These are phyloP conservation scores for Leccinum boreale DNA, from an alignment of 768 basidiomycete genomes.

Conservation along the genomic window DNA sequence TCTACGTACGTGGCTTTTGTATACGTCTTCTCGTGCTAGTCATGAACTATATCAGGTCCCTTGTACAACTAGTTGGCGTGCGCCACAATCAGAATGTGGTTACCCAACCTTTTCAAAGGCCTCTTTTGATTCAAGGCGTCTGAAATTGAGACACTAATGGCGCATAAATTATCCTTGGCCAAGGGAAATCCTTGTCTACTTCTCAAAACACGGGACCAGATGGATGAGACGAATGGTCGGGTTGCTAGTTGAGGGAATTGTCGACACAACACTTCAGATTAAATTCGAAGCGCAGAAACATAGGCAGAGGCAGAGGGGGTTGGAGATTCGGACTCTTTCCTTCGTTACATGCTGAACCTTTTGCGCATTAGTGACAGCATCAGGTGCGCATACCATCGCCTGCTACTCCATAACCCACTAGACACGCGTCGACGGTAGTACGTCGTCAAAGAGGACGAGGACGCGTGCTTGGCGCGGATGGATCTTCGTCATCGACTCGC, in stretches of 20 bases:
- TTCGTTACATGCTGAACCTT: neutral
- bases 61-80: neutral
- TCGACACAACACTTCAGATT: neutral
- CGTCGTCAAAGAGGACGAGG: constrained; percentile 11
- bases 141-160: no score
- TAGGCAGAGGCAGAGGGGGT: constrained; percentile 1
- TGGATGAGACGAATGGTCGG: neutral
- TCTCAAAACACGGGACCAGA: neutral
- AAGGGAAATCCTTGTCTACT: no score
- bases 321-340: neutral
- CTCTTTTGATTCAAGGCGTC: neutral
- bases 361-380: neutral
- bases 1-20: neutral
- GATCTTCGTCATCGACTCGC: no score
- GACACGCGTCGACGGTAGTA: neutral
- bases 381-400: neutral
- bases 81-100: neutral
- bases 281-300: constrained; percentile 3
- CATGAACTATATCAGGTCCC: neutral
- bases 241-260: no score
- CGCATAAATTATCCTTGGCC: no score
- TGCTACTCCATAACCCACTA: neutral
- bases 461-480: constrained; percentile 6
- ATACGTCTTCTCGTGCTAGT: neutral
- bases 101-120: neutral